phyloP scores from a whole-genome alignment of 345 rosid species.

The Lepidium aucheri region DNA sequence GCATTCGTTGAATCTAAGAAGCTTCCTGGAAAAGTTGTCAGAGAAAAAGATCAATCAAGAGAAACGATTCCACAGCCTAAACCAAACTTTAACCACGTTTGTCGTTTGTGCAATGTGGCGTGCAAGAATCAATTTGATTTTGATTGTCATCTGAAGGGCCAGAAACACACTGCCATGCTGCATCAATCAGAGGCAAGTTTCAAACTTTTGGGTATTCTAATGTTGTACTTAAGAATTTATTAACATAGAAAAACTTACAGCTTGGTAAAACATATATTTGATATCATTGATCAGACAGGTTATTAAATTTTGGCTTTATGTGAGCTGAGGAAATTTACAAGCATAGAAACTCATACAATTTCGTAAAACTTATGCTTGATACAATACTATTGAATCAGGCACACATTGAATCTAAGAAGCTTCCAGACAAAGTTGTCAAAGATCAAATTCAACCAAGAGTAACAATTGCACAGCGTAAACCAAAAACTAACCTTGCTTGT shows the following conservation, averaged over 20 bases:
- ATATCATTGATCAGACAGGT: too few relatives aligned
- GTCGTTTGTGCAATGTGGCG: slow-evolving; percentile 8
- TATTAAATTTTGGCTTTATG: neutral
- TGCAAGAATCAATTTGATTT: neutral
- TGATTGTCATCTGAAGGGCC: too few relatives aligned
- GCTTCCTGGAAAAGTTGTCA: slow-evolving; percentile 31
- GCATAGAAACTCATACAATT: slow-evolving; percentile 32
- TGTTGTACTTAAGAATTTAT: slow-evolving; percentile 11
- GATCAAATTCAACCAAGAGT: slow-evolving; percentile 33
- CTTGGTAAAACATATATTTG: slow-evolving; percentile 43
- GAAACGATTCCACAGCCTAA: neutral
- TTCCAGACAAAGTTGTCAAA: slow-evolving; percentile 32
- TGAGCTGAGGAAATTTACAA: slow-evolving; percentile 26
- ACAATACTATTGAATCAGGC: slow-evolving; percentile 37
- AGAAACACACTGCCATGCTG: too few relatives aligned
- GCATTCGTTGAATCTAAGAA: slow-evolving; percentile 38
- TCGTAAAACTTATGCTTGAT: slow-evolving; percentile 45
- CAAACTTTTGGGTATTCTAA: neutral
- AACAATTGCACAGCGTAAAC: neutral
- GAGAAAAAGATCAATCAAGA: slow-evolving; percentile 33
- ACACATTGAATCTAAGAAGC: slow-evolving; percentile 38
- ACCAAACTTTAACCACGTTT: neutral
- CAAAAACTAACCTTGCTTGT: neutral
- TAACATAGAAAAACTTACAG: slow-evolving; percentile 31
- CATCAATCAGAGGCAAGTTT: neutral